Percentiles rank a stretch among this genome's conserved stretches.
Conservation (phyloP, 805 yeast species). For the Ascoidea asiatica region DNA sequence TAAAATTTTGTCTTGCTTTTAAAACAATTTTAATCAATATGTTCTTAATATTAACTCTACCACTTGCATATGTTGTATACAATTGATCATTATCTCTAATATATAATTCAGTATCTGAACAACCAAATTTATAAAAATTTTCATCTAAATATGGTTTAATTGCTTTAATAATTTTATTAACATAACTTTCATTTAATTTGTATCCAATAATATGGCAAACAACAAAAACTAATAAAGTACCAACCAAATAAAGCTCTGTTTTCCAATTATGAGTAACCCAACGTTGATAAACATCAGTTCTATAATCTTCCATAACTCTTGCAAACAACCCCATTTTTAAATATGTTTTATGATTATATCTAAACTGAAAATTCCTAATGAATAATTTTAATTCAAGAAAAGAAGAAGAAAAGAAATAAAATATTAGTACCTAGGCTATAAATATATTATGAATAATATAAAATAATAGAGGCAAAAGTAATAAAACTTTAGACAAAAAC, state of each 20-base stretch:
- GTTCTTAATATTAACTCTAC: slow-evolving; percentile 64
- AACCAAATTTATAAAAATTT: slow-evolving; percentile 75
- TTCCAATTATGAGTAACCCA: slow-evolving; percentile 57
- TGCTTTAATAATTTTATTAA: slow-evolving; percentile 36
- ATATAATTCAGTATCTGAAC: slow-evolving; percentile 27
- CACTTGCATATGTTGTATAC: slow-evolving; percentile 70
- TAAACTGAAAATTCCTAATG: too few species aligned
- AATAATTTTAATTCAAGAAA: too few species aligned
- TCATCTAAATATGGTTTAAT: slow-evolving; percentile 38
- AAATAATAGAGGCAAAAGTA: too few species aligned
- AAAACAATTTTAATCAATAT: slow-evolving; percentile 49
- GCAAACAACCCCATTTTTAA: neutral
- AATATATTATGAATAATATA: too few species aligned
- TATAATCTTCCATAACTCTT: too few species aligned
- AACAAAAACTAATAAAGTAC: slow-evolving; percentile 34
- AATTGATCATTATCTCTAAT: slow-evolving; percentile 51
- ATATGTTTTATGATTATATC: too few species aligned
- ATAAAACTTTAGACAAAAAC: too few species aligned
- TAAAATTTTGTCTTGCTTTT: slow-evolving; percentile 68
- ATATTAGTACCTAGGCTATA: too few species aligned
- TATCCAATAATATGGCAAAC: slow-evolving; percentile 46
- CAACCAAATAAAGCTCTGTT: slow-evolving; percentile 48
- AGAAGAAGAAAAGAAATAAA: too few species aligned
- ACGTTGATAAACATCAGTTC: too few species aligned
- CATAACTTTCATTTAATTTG: slow-evolving; percentile 39